These are phyloP conservation scores for Nephelium lappaceum DNA, from an alignment of 345 rosid genomes.

Conservation along the genomic window DNA sequence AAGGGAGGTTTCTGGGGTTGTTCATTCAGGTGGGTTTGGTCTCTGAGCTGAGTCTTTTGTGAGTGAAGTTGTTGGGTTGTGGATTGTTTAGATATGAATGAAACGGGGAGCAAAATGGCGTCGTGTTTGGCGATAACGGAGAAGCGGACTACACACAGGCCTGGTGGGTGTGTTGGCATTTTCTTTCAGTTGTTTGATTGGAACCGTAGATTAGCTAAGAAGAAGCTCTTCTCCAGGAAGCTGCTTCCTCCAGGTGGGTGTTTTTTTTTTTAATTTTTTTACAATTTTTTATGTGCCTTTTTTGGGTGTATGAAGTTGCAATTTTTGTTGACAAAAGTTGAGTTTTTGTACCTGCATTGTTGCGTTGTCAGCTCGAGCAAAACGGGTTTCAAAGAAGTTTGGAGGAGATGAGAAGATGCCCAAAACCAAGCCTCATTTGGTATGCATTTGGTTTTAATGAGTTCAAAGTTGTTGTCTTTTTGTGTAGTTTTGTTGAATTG, in stretches of 20 bases:
- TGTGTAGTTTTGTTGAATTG: not conserved
- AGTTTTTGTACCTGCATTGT: constrained; percentile 4
- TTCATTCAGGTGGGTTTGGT: constrained; percentile 13
- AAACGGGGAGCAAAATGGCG: constrained; percentile 41
- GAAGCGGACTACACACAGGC: constrained; percentile 53
- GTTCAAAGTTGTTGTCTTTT: not conserved
- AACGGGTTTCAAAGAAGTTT: constrained; percentile 62
- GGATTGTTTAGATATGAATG: constrained; percentile 48
- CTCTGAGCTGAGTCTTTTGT: constrained; percentile 9
- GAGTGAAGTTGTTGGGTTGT: not conserved
- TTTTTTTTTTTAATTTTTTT: not conserved
- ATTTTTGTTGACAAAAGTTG: constrained; percentile 12
- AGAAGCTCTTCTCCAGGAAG: constrained; percentile 74
- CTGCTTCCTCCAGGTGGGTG: constrained; percentile 71
- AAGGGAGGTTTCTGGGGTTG: not conserved
- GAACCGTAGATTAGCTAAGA: constrained; percentile 86
- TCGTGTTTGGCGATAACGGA: constrained; percentile 66
- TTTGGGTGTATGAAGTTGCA: not conserved
- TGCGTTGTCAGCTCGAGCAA: constrained; percentile 48
- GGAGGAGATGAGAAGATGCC: constrained; percentile 89
- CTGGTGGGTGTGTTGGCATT: constrained; percentile 88
- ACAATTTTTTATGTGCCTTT: not conserved
- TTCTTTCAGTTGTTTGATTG: constrained; percentile 91
- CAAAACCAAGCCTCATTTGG: constrained; percentile 70
- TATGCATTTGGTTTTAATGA: constrained; percentile 23